Base-by-base conservation (phyloP, 208 protist species). In the Wallacemonas sp. region DNA sequence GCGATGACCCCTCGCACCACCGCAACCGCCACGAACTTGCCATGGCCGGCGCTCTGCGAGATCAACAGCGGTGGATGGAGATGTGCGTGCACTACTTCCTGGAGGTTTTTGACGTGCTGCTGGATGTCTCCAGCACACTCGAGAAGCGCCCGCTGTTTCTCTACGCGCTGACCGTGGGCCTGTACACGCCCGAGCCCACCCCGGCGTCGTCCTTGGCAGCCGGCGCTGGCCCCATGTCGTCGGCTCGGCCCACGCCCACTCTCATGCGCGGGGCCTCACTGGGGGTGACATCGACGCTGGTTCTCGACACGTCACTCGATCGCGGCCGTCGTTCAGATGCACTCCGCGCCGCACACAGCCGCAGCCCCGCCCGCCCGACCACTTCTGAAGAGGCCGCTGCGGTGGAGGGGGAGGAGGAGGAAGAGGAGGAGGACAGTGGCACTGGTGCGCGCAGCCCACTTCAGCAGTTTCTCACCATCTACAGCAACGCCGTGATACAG, bases 81-180 rank as follows among this genome's bases (percentile, higher is more conserved):
- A 64, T 80, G 65, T 78, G 77, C 9, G 71, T 87, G n/a, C 81
- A 87, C 67, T 87, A 87, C 58, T 84, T 80, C 46, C 61, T 87
- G 0, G 81, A 83, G 48, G 70, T 87, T 41, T 56, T 87, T 24
- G 81, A 87, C 55, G 71, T 82, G 0, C 68, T 84, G 34, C 61
- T 87, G 12, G 74, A 83, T 33, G 69, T 54, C 29, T 72, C 81
- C 1, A 29, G 65, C 54, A 52, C 66, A 23, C 68, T 87, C 4
- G 73, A 71, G 14, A 65, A 74, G 29, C 80, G 80, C 41, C 79
- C 79, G 27, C 48, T 81, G 17, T 62, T 75, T 32, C 38, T 80
- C 14, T 76, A 85, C 52, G 52, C 79, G 36, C 76, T 82, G 19
- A 32, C 41, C 16, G 39, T 66, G 16, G 30, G 39, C 12, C 39